Conservation (phyloP, 108 stramenopile genomes). For the Skeletonema tropicum region DNA sequence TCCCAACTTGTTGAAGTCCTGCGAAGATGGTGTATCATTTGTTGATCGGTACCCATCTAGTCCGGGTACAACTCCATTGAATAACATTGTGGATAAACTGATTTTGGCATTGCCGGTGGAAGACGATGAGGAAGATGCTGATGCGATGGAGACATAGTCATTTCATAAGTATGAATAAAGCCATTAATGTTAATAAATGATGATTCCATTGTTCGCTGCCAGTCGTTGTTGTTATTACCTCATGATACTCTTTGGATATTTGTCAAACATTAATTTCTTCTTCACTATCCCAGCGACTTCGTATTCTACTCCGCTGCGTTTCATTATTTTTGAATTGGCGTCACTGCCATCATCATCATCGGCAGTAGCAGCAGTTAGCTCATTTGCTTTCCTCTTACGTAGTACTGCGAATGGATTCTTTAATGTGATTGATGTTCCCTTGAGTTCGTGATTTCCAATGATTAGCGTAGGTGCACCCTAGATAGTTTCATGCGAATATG, state of each 20-base stretch:
- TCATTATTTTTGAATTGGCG: constrained; percentile 12
- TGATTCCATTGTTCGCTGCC: background rate
- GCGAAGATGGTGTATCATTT: constrained; percentile 89
- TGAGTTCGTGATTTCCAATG: constrained; percentile 71
- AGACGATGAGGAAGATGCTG: constrained; percentile 42
- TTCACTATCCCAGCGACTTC: constrained; percentile 70
- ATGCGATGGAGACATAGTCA: constrained; percentile 5
- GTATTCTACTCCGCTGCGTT: constrained; percentile 37
- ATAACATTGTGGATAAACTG: constrained; percentile 62
- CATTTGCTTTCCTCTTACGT: constrained; percentile 37
- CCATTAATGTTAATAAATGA: background rate
- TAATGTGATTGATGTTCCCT: constrained; percentile 56
- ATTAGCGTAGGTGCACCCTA: constrained; percentile 62
- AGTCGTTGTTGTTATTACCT: constrained; percentile 27
- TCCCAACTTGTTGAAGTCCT: constrained; percentile 89
- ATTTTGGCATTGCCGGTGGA: constrained; percentile 75
- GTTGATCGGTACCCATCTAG: constrained; percentile 62
- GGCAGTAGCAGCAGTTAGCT: background rate
- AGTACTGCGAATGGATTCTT: constrained; percentile 78
- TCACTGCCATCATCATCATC: constrained; percentile 11
- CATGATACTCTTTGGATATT: constrained; percentile 83
- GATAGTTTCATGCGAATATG: constrained; percentile 17
- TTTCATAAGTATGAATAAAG: background rate
- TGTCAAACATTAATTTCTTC: constrained; percentile 69
- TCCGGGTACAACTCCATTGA: constrained; percentile 60